A percentile compares a stretch with the other conserved stretches of the same genome.
Evolutionary conservation across 192 early-diverging fungal species (phyloP).

Genomic region (Backusella tuberculispora): DNA sequence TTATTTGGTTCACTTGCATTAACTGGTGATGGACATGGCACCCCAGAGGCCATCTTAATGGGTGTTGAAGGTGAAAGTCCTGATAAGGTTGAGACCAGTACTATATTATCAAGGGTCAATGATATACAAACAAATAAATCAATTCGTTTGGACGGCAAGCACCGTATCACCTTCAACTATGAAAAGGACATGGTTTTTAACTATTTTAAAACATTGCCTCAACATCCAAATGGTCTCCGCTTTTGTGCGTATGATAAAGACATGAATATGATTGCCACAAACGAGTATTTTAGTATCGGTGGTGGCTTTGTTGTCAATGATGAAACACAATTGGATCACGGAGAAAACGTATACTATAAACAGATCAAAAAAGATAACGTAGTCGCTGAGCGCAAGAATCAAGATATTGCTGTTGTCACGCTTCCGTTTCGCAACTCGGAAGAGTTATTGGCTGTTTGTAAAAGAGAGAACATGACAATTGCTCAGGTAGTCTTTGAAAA

Average conservation of each 20-base stretch:
- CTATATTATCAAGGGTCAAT: conserved; percentile 71
- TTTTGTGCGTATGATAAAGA: conserved; percentile 81
- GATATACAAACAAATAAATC: conserved; percentile 72
- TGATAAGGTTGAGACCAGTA: conserved; percentile 76
- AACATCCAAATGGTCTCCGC: conserved; percentile 97
- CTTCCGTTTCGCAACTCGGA: conserved; percentile 82
- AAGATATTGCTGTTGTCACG: conserved; percentile 74
- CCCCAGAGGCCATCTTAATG: conserved; percentile 85
- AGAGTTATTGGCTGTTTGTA: conserved; percentile 78
- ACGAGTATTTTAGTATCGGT: conserved; percentile 96
- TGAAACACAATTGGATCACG: conserved; percentile 74
- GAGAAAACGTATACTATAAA: conserved; percentile 55
- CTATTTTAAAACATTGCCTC: conserved; percentile 81
- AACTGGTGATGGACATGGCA: conserved; percentile 93
- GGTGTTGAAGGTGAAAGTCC: conserved; percentile 89
- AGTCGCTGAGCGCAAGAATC: conserved; percentile 58
- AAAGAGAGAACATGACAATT: conserved; percentile 81
- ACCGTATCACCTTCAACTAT: conserved; percentile 80
- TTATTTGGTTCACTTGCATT: conserved; percentile 90
- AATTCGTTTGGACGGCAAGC: conserved; percentile 72
- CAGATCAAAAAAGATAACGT: conserved; percentile 37
- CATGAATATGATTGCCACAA: conserved; percentile 86
- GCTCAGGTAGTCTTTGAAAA: conserved; percentile 94
- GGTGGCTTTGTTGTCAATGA: conserved; percentile 96
- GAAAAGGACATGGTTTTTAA: conserved; percentile 84